These are phyloP conservation scores for Coriolopsis trogii DNA, from an alignment of 1,284 basidiomycete genomes.

Conservation along the genomic window DNA sequence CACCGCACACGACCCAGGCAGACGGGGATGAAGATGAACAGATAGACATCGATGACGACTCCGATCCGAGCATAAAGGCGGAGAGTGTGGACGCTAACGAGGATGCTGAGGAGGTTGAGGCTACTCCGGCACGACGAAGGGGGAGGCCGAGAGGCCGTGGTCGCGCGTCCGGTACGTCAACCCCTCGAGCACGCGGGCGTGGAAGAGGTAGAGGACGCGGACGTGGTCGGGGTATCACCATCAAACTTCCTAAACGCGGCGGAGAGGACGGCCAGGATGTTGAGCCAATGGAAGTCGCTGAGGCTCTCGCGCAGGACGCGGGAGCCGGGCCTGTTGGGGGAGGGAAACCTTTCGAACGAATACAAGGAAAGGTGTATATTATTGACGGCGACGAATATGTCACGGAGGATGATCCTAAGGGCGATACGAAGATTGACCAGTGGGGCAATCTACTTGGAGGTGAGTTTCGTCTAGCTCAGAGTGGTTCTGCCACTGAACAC, in stretches of 20 bases:
- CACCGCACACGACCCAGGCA: conserved; percentile 13
- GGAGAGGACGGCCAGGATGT: conserved; percentile 49
- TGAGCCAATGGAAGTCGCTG: conserved; percentile 31
- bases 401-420: conserved; percentile 83
- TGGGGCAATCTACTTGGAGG: conserved; percentile 87
- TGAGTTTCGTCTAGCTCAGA: conserved; percentile 38
- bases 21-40: conserved; percentile 23
- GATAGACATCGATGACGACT: conserved; percentile 22
- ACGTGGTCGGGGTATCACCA: conserved; percentile 36
- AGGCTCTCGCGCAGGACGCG: conserved; percentile 36
- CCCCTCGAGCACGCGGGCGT: conserved; percentile 41
- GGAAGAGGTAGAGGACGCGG: conserved; percentile 48
- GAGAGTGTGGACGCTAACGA: conserved; percentile 15
- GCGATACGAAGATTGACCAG: conserved; percentile 90
- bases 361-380: conserved; percentile 76
- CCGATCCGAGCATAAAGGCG: conserved; percentile 16
- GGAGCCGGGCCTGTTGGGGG: conserved; percentile 46
- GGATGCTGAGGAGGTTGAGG: conserved; percentile 26
- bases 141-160: conserved; percentile 35
- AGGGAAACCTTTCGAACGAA: conserved; percentile 69
- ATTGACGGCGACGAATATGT: conserved; percentile 90
- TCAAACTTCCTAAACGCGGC: conserved; percentile 38
- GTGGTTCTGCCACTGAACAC: not conserved
- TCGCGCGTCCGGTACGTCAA: conserved; percentile 27
- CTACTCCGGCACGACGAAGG: conserved; percentile 22